Base-by-base conservation (phyloP, 1,284 basidiomycete species). In the Anthracocystis setariae region DNA sequence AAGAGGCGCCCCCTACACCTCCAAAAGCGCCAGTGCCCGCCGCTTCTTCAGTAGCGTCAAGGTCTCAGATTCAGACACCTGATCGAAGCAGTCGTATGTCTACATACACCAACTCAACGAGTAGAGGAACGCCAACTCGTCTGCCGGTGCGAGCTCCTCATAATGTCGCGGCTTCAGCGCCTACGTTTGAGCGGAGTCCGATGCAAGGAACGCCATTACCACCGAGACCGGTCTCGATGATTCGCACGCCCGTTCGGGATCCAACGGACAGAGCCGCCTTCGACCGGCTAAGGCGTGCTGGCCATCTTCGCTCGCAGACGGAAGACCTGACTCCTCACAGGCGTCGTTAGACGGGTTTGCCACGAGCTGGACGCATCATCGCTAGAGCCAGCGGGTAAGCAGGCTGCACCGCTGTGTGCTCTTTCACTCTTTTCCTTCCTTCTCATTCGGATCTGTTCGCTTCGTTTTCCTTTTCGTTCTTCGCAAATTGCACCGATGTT, bases 201-300 rank as follows among this genome's bases (percentile, higher is more conserved):
- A 24, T 65, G 13, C 57, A 61, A 8, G 53, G 55, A 12, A 50
- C 62, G 15, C 48, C 56, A 4, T 17, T 64, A 39, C 46, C 55
- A 8, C 52, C 50, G 5, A 45, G 56, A 8, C 62, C 67, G 10
- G 61, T 49, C 13, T 71, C 68, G 25, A 53, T 59, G 57, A 66
- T 66, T 27, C 57, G 62, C 15, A 63, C 62, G 0, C 61, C 68
- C 7, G 62, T 71, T 3, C 61, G 65, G 29, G 68, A 71, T 32
- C 49, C 49, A 0, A 57, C 62, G 20, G 58, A 66, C 32, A 62
- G 68, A 3, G 68, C 58, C 10, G 68, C 68, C 3, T 71, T 71
- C 25, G 68, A 71, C 33, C 68, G 68, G 3, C 62, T 71, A 8
- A 65, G 60, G 52, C 68, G 68, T 20, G 68, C 68, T n/a, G 68